Percentiles rank a stretch among this genome's conserved stretches.
Evolutionary conservation across 805 yeast species (phyloP).

Genomic region (Phaffomyces opuntiae): DNA sequence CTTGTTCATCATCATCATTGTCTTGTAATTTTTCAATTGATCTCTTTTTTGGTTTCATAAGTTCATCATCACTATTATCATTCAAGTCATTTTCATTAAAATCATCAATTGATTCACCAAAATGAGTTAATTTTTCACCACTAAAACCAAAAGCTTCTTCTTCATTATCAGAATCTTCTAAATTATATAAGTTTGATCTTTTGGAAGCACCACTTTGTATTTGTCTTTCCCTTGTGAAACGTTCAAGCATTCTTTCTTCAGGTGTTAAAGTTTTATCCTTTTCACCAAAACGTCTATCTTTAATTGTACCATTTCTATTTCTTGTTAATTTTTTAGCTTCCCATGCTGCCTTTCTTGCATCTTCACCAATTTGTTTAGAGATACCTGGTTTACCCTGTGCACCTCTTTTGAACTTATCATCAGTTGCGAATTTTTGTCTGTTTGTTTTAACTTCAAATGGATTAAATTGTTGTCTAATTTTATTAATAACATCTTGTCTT

Average conservation of each 20-base stretch:
- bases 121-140: constrained; percentile 55
- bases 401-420: constrained; percentile 33
- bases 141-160: constrained; percentile 28
- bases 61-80: constrained; percentile 32
- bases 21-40: constrained; percentile 15
- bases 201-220: constrained; percentile 30
- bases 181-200: constrained; percentile 56
- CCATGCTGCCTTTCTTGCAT: constrained; percentile 52
- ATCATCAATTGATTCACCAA: constrained; percentile 61
- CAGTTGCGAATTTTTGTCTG: constrained; percentile 53
- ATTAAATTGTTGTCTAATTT: constrained; percentile 78
- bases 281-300: constrained; percentile 93
- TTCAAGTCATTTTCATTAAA: constrained; percentile 42
- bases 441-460: constrained; percentile 79
- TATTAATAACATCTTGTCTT: constrained; percentile 43
- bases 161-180: constrained; percentile 58
- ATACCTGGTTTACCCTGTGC: constrained; percentile 65
- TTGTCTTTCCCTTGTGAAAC: constrained; percentile 88
- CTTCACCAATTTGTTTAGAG: constrained; percentile 63
- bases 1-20: constrained; percentile 13
- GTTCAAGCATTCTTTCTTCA: constrained; percentile 91
- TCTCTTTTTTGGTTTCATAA: constrained; percentile 29
- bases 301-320: constrained; percentile 69
- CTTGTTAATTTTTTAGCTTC: constrained; percentile 55
- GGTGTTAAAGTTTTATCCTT: constrained; percentile 59